A percentile compares a stretch with the other conserved stretches of the same genome.
Evolutionary conservation across 108 stramenopile species (phyloP).

Genomic region (Fragilaria crotonensis): DNA sequence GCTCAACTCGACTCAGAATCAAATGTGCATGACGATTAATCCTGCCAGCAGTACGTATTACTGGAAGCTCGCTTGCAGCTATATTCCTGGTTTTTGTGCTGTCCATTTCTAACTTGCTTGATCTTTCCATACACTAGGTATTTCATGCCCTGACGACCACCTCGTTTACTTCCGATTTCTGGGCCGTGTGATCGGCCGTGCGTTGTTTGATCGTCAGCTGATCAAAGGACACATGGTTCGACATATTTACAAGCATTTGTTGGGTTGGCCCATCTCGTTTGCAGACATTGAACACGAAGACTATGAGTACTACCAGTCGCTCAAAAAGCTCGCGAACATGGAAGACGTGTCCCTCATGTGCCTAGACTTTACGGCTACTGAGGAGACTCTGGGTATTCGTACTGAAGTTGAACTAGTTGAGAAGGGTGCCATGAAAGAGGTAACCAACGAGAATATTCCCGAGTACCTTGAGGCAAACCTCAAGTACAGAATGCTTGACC

Average conservation of each 20-base stretch:
- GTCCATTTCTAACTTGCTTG: slow-evolving; percentile 8
- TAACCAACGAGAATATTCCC: slow-evolving; percentile 90
- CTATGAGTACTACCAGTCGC: slow-evolving; percentile 72
- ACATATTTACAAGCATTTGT: slow-evolving; percentile 96
- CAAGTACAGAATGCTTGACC: slow-evolving; percentile 81
- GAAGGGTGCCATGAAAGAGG: slow-evolving; percentile 77
- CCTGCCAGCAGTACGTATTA: slow-evolving; percentile 58
- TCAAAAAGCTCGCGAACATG: slow-evolving; percentile 56
- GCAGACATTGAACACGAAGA: slow-evolving; percentile 87
- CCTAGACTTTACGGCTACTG: slow-evolving; percentile 94
- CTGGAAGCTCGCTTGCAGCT: background rate
- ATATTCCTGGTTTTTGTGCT: slow-evolving; percentile 9
- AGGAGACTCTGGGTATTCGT: slow-evolving; percentile 77
- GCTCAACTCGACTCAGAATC: slow-evolving; percentile 79
- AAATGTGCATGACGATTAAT: slow-evolving; percentile 92
- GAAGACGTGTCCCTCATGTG: slow-evolving; percentile 80
- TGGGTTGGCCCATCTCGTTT: slow-evolving; percentile 95
- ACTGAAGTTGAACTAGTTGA: slow-evolving; percentile 80
- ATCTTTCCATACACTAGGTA: slow-evolving; percentile 24
- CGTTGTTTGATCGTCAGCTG: slow-evolving; percentile 94
- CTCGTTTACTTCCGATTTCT: slow-evolving; percentile 94
- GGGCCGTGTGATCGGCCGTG: slow-evolving; percentile 94
- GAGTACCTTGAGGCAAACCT: slow-evolving; percentile 89
- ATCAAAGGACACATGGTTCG: slow-evolving; percentile 95
- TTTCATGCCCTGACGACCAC: slow-evolving; percentile 89